A percentile compares a stretch with the other conserved stretches of the same genome.
phyloP scores from a whole-genome alignment of 23 red algal species.

The Chondrus crispus region DNA sequence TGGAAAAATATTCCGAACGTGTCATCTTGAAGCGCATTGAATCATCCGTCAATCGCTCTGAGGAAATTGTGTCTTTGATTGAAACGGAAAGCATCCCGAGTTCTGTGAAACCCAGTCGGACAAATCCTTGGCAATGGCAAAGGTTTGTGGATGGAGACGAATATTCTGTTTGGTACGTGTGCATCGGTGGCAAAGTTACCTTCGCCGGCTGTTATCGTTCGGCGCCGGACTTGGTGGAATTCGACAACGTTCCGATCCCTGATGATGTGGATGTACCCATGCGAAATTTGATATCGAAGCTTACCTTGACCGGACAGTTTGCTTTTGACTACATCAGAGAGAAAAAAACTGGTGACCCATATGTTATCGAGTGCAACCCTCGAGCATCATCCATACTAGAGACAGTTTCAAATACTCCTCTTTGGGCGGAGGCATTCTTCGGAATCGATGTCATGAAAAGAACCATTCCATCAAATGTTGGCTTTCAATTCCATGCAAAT shows the following conservation, averaged over 20 bases:
- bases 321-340: constrained; percentile 72
- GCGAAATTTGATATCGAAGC: not conserved
- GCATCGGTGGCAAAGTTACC: constrained; percentile 51
- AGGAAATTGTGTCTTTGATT: constrained; percentile 56
- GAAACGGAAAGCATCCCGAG: not conserved
- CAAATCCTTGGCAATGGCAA: constrained; percentile 76
- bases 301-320: constrained; percentile 49
- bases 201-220: constrained; percentile 50
- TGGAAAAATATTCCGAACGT: not conserved
- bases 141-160: constrained; percentile 45
- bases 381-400: constrained; percentile 66
- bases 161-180: constrained; percentile 74
- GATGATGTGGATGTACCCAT: constrained; percentile 26
- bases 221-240: constrained; percentile 36
- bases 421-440: constrained; percentile 69
- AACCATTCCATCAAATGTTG: constrained; percentile 4
- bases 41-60: constrained; percentile 55
- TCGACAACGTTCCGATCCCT: constrained; percentile 38
- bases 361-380: constrained; percentile 74
- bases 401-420: constrained; percentile 52
- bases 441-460: constrained; percentile 38
- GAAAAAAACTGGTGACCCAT: not conserved
- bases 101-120: constrained; percentile 3
- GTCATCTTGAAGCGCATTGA: constrained; percentile 66
- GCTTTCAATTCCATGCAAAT: constrained; percentile 49